Conservation (phyloP, 495 filamentous ascomycete species). For the Xylaria acuta region DNA sequence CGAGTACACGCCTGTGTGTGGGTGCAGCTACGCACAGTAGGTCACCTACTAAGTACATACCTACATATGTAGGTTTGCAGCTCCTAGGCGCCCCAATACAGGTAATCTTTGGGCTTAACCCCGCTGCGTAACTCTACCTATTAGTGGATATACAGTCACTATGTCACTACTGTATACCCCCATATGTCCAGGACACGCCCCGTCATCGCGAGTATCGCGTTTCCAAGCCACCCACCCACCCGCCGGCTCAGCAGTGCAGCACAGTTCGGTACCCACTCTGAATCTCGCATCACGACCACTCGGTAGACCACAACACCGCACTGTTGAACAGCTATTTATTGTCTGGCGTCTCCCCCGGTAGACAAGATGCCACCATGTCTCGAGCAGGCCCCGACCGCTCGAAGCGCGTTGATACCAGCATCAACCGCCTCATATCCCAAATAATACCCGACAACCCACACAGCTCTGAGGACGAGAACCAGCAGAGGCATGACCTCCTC, state of each 20-base stretch:
- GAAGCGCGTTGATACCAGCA: constrained; percentile 49
- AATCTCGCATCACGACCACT: neutral
- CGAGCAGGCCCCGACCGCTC: constrained; percentile 39
- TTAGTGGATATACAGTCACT: neutral
- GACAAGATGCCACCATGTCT: constrained; percentile 43
- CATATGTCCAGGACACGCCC: neutral
- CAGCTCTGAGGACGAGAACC: constrained; percentile 55
- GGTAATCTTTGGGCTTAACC: constrained; percentile 3
- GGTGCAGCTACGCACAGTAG: neutral
- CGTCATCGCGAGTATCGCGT: neutral
- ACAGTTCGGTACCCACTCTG: neutral
- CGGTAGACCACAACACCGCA: neutral
- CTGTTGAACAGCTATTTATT: neutral
- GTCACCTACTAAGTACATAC: neutral
- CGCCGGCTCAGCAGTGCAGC: neutral
- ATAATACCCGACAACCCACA: constrained; percentile 57
- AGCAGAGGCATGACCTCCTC: constrained; percentile 58
- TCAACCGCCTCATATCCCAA: constrained; percentile 63
- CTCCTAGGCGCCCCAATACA: neutral
- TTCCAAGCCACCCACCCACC: neutral
- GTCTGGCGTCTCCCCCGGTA: neutral
- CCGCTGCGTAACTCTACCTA: constrained; percentile 1
- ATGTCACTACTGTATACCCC: neutral
- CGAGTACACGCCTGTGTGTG: neutral
- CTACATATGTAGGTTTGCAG: neutral